These are phyloP conservation scores for Aspergillus bridgeri DNA, from an alignment of 495 filamentous ascomycete species.

Conservation along the genomic window DNA sequence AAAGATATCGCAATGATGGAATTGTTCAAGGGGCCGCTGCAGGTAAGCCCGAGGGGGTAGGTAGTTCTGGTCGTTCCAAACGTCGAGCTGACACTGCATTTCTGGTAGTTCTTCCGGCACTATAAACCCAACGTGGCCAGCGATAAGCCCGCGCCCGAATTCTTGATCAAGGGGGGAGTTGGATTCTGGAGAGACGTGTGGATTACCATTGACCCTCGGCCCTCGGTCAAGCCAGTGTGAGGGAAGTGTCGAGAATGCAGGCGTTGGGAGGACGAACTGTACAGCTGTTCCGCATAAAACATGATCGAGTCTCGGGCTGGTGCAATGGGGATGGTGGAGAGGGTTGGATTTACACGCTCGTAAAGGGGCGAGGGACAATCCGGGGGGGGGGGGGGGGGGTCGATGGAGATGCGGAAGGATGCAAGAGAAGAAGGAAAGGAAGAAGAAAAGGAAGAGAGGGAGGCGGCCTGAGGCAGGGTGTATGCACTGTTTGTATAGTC, in stretches of 20 bases:
- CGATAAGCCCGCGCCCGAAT: conserved; percentile 33
- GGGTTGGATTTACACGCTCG: too few relatives aligned
- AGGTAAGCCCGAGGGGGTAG: too few relatives aligned
- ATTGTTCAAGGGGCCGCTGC: conserved; percentile 50
- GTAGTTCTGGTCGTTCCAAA: neutral
- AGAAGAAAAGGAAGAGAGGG: neutral
- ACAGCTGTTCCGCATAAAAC: too few relatives aligned
- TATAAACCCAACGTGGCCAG: conserved; percentile 31
- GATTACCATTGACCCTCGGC: conserved; percentile 39
- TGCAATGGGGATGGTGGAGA: too few relatives aligned
- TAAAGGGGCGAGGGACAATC: too few relatives aligned
- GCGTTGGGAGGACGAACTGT: too few relatives aligned
- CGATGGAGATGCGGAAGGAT: too few relatives aligned
- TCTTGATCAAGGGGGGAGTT: conserved; percentile 46
- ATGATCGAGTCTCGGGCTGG: too few relatives aligned
- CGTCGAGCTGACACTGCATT: conserved; percentile 9
- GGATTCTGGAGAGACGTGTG: conserved; percentile 47
- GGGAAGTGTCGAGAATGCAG: too few relatives aligned
- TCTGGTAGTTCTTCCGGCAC: conserved; percentile 34
- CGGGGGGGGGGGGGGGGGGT: too few relatives aligned
- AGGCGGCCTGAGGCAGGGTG: neutral
- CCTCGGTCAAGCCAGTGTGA: neutral
- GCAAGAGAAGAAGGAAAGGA: too few relatives aligned
- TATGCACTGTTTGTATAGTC: too few relatives aligned
- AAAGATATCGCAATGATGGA: conserved; percentile 55